A percentile compares a stretch with the other conserved stretches of the same genome.
Conservation (phyloP, 2,329 filamentous ascomycete species). For the Aspergillus sp. region DNA sequence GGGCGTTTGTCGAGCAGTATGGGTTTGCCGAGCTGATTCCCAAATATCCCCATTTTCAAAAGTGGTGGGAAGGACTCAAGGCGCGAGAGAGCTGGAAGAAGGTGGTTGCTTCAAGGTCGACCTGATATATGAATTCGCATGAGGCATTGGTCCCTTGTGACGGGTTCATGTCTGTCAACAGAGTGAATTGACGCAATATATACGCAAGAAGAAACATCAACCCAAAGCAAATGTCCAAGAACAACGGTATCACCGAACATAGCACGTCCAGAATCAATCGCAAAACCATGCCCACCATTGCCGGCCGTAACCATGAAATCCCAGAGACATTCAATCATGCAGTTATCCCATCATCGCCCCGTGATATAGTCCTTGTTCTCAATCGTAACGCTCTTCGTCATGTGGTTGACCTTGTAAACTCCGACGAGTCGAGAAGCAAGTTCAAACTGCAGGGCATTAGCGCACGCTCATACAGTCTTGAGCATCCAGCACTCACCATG, state of each 20-base stretch:
- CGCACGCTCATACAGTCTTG: too few species aligned
- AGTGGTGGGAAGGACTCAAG: conserved; percentile 16
- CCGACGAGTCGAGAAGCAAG: conserved; percentile 91
- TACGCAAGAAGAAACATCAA: not conserved
- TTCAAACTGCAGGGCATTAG: conserved; percentile 64
- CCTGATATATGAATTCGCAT: too few species aligned
- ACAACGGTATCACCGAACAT: not conserved
- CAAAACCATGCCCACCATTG: not conserved
- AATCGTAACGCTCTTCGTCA: conserved; percentile 89
- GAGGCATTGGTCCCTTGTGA: not conserved
- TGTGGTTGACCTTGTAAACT: conserved; percentile 99
- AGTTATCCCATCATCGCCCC: conserved; percentile 25
- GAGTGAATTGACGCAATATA: not conserved
- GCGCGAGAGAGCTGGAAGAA: conserved; percentile 12
- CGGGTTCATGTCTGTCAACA: too few species aligned
- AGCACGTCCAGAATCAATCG: not conserved
- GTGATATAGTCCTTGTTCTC: conserved; percentile 77
- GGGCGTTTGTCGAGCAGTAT: conserved; percentile 9
- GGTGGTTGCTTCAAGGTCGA: too few species aligned
- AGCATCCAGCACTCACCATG: conserved; percentile 57
- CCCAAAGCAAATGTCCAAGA: not conserved
- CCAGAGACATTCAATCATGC: conserved; percentile 1
- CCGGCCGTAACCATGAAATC: not conserved
- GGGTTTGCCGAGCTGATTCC: conserved; percentile 11
- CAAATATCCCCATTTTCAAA: conserved; percentile 12